Conservation (phyloP, 345 rosid species). For the Gossypioides kirkii region DNA sequence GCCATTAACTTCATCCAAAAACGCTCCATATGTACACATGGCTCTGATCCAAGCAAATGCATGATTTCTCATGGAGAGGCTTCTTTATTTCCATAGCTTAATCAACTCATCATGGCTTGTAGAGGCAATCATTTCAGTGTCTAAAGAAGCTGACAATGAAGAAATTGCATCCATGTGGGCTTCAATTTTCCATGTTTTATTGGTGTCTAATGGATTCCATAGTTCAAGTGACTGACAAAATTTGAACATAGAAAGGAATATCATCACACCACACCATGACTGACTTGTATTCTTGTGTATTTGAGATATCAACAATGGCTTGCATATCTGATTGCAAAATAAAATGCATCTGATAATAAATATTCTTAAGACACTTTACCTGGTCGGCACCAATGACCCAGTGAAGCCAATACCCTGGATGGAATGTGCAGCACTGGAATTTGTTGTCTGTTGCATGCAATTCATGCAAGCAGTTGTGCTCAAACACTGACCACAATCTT, state of each 20-base stretch:
- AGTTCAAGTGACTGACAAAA: slow-evolving; percentile 21
- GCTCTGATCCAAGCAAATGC: background rate
- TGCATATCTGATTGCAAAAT: too few species aligned
- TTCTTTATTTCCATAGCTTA: slow-evolving; percentile 27
- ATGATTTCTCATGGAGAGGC: background rate
- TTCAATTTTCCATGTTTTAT: slow-evolving; percentile 12
- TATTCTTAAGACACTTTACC: too few species aligned
- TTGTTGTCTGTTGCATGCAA: too few species aligned
- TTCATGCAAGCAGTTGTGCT: too few species aligned
- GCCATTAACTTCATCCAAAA: background rate
- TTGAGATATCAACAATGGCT: too few species aligned
- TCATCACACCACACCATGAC: too few species aligned
- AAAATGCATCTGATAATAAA: too few species aligned
- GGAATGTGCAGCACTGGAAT: too few species aligned
- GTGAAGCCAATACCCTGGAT: too few species aligned
- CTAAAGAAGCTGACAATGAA: slow-evolving; percentile 17
- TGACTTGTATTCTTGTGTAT: too few species aligned
- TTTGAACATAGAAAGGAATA: background rate
- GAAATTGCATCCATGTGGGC: slow-evolving; percentile 23
- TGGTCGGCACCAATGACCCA: too few species aligned
- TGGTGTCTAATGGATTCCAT: slow-evolving; percentile 29
- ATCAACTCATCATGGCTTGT: slow-evolving; percentile 21
- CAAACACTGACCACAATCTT: too few species aligned
- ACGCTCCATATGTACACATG: background rate
- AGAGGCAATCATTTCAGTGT: slow-evolving; percentile 25